Base-by-base conservation (phyloP, 768 basidiomycete genomes). In the Neoboletus subvelutipes region DNA sequence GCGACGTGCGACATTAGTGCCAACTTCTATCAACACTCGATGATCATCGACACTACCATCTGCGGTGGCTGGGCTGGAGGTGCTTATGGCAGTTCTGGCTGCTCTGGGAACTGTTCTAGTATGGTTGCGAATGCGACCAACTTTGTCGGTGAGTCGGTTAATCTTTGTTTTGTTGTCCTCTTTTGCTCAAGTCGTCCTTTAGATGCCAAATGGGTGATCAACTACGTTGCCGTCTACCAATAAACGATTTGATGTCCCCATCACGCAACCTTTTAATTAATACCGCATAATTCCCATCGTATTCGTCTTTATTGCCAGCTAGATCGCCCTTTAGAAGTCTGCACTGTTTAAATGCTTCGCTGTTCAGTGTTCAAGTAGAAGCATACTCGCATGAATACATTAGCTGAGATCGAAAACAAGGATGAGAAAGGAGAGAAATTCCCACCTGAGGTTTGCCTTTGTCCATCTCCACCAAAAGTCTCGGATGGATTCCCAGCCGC, bases 141-240 rank as follows among this genome's bases (percentile, higher is more conserved):
- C 72, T 88, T 83, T 67, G 62, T 55, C 17, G 56, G 80, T 80
- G 62, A 63, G 76, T 68, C 7, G 37, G 1, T 17, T 18, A 10
- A 24, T 31, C 10, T 5, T n/a, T 13, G 15, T 24, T 22, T 12
- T 18, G 29, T 39, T 1, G 8, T 48, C 8, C 3, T 17, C 18
- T n/a, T 20, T 26, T 53, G 48, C 55, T 67, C 28, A 68, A 26
- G 58, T 58, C 9, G 7, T 49, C 17, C 17, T 52, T 6, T 60
- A 85, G 83, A 73, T 63, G 82, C 83, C 12, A 71, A 79, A 66
- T 85, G 83, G 83, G 71, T 75, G 56, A 73, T 86, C 68, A 81
- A 82, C 64, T 83, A 80, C 63, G 73, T 85, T 53, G 78, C 80
- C 34, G 78, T 83, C 45, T 85, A 81, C 70, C 73, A 81, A 52